phyloP scores from a whole-genome alignment of 768 basidiomycete species.

The Nidularia pulvinata region DNA sequence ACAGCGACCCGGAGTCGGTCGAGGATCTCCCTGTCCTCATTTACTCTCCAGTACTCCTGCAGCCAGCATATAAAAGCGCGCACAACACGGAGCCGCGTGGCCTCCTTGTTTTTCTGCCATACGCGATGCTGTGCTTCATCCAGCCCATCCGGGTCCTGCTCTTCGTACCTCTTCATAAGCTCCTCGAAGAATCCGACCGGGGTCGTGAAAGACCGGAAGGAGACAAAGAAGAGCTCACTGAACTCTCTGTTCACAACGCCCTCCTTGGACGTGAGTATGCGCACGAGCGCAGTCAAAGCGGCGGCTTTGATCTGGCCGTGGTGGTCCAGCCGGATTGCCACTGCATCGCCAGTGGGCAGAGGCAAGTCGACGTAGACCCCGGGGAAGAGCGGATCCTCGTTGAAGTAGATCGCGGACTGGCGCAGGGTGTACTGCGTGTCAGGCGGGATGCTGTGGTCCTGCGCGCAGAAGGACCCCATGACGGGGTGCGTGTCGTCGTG shows the following conservation, averaged over 20 bases:
- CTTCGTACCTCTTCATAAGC: conserved; percentile 48
- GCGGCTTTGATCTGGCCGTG: conserved; percentile 16
- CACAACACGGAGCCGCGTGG: conserved; percentile 57
- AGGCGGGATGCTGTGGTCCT: background rate
- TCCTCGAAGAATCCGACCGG: conserved; percentile 40
- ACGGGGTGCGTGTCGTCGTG: background rate
- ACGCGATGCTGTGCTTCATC: conserved; percentile 28
- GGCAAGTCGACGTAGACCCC: conserved; percentile 22
- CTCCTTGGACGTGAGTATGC: conserved; percentile 43
- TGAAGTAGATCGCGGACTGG: conserved; percentile 21
- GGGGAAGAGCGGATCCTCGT: conserved; percentile 19
- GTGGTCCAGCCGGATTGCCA: conserved; percentile 12
- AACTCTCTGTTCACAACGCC: conserved; percentile 37
- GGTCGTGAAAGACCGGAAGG: conserved; percentile 68
- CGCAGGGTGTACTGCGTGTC: conserved; percentile 16
- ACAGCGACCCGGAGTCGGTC: conserved; percentile 19
- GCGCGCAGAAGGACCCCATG: background rate
- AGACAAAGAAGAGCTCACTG: conserved; percentile 60
- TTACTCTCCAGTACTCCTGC: conserved; percentile 64
- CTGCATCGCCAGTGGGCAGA: conserved; percentile 14
- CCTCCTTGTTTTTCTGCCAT: conserved; percentile 38
- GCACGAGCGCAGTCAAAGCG: conserved; percentile 37
- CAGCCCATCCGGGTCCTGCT: conserved; percentile 20
- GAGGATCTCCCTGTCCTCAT: conserved; percentile 43
- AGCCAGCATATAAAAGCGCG: conserved; percentile 71